Percentiles rank a stretch among this genome's conserved stretches.
phyloP scores from a whole-genome alignment of 148 eudicot species.

The Amaranthus palmeri region DNA sequence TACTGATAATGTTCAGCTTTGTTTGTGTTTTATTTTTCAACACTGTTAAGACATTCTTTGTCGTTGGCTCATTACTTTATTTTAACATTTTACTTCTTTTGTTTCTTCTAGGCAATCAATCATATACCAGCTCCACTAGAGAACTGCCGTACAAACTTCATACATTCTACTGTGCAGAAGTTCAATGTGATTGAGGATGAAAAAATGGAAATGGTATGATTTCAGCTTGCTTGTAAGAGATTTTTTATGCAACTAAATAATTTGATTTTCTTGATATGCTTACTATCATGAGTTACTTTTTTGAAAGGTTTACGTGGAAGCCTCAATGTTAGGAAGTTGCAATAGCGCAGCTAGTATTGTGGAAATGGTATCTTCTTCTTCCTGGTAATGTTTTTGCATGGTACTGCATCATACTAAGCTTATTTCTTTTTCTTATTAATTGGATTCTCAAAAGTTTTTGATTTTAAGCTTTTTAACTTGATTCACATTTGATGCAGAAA shows the following conservation, averaged over 20 bases:
- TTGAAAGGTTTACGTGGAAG: constrained; percentile 47
- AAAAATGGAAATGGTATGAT: constrained; percentile 48
- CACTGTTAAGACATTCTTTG: neutral
- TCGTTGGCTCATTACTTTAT: constrained; percentile 5
- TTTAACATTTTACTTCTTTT: neutral
- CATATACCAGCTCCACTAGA: constrained; percentile 31
- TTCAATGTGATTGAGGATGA: constrained; percentile 41
- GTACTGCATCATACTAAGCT: constrained; percentile 13
- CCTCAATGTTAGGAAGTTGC: constrained; percentile 33
- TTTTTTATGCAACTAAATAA: neutral
- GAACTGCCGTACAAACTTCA: constrained; percentile 23
- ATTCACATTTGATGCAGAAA: constrained; percentile 37
- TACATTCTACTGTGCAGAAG: constrained; percentile 34
- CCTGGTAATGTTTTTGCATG: constrained; percentile 42
- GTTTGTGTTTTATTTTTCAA: neutral
- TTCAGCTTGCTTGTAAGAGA: constrained; percentile 8
- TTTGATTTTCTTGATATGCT: neutral
- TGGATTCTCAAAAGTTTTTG: neutral
- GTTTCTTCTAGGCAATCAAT: constrained; percentile 43
- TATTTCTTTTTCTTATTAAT: constrained; percentile 9
- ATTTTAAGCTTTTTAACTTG: constrained; percentile 12
- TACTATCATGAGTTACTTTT: neutral
- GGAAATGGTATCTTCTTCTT: constrained; percentile 67
- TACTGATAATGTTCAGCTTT: neutral
- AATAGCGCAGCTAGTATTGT: constrained; percentile 26